These are phyloP conservation scores for Polygonum aviculare DNA, from an alignment of 148 eudicot species.

Conservation along the genomic window DNA sequence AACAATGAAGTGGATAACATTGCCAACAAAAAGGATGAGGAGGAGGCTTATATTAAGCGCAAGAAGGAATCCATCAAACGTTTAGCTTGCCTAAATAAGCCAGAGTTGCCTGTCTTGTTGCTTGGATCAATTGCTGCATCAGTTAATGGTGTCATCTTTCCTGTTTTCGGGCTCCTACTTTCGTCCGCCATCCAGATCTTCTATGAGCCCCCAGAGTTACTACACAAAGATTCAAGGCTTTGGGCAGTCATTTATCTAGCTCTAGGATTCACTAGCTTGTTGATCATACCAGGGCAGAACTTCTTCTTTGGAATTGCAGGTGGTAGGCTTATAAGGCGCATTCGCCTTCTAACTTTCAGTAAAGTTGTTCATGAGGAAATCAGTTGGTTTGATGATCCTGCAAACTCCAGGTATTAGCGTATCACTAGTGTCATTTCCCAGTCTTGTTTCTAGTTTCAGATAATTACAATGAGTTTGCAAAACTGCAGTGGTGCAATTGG, in stretches of 20 bases:
- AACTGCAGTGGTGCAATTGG: constrained; percentile 70
- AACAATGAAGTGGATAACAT: constrained; percentile 14
- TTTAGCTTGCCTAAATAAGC: constrained; percentile 52
- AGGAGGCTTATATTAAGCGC: constrained; percentile 14
- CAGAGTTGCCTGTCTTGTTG: constrained; percentile 48
- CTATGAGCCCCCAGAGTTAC: constrained; percentile 38
- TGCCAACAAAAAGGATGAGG: constrained; percentile 11
- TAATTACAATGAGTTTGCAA: neutral
- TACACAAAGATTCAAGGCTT: constrained; percentile 41
- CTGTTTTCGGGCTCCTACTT: constrained; percentile 52
- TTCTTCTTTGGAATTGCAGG: constrained; percentile 74
- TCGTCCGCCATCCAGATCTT: constrained; percentile 55
- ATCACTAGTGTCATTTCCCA: neutral
- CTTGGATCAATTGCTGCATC: constrained; percentile 61
- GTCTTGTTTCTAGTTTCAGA: neutral
- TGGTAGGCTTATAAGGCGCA: constrained; percentile 57
- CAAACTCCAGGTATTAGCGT: constrained; percentile 50
- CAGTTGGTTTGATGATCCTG: constrained; percentile 83
- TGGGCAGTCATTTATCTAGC: constrained; percentile 51
- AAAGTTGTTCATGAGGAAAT: constrained; percentile 77
- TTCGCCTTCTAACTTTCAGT: constrained; percentile 57
- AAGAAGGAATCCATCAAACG: constrained; percentile 34
- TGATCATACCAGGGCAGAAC: constrained; percentile 53
- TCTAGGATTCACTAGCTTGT: constrained; percentile 27
- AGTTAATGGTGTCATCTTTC: constrained; percentile 53